These are phyloP conservation scores for Bothriochloa decipiens DNA, from an alignment of 176 grass and related monocot species.

Conservation along the genomic window DNA sequence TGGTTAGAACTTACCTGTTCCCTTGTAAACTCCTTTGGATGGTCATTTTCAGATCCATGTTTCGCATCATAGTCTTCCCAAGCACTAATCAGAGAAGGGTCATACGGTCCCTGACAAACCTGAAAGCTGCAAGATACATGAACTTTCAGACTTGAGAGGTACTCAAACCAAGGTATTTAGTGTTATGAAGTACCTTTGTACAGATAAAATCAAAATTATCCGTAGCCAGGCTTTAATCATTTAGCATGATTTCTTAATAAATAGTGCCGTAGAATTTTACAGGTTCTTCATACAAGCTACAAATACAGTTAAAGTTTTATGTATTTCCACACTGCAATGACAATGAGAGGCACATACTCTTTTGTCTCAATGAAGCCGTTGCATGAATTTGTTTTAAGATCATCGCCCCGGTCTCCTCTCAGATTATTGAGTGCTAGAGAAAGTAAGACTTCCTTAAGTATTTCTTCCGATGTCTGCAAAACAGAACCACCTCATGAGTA, in stretches of 20 bases:
- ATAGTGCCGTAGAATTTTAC: neutral
- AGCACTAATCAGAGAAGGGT: slow-evolving; percentile 62
- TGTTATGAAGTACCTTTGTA: slow-evolving; percentile 13
- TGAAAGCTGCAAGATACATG: slow-evolving; percentile 55
- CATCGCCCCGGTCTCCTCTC: slow-evolving; percentile 37
- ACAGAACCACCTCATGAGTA: slow-evolving; percentile 45
- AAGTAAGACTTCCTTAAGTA: slow-evolving; percentile 89
- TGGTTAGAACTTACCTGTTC: slow-evolving; percentile 56
- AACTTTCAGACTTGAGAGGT: slow-evolving; percentile 8
- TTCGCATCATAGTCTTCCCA: slow-evolving; percentile 86
- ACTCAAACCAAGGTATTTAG: neutral
- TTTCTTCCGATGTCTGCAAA: slow-evolving; percentile 81
- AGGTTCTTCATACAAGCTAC: neutral
- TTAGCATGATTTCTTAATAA: slow-evolving; percentile 12
- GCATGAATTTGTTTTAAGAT: slow-evolving; percentile 57
- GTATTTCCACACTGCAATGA: slow-evolving; percentile 17
- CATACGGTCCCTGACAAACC: slow-evolving; percentile 81
- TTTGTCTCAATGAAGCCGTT: slow-evolving; percentile 88
- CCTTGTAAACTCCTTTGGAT: slow-evolving; percentile 76
- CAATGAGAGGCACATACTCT: slow-evolving; percentile 55
- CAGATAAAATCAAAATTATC: slow-evolving; percentile 22
- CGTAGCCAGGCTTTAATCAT: neutral
- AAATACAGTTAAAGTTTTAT: slow-evolving; percentile 5
- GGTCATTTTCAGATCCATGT: slow-evolving; percentile 83
- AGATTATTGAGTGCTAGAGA: slow-evolving; percentile 85